Evolutionary conservation across 306 rosid genomes (phyloP).

Genomic region (Vigna radiata): DNA sequence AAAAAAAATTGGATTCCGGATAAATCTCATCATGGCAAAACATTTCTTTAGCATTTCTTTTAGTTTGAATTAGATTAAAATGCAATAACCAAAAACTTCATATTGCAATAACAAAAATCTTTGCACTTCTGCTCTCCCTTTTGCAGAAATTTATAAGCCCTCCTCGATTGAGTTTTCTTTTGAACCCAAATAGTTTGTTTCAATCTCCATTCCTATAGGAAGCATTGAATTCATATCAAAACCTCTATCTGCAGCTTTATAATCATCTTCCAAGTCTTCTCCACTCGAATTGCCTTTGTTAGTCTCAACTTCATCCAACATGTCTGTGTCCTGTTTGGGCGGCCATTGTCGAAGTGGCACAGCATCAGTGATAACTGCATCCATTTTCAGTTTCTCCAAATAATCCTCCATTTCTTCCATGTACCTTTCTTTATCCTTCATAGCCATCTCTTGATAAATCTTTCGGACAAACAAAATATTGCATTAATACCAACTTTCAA

Average conservation of each 20-base stretch:
- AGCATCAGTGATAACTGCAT: slow-evolving; percentile 70
- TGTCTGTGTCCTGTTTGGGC: slow-evolving; percentile 57
- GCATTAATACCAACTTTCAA: no score
- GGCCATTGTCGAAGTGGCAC: slow-evolving; percentile 75
- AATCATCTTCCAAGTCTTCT: slow-evolving; percentile 61
- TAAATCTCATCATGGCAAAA: no score
- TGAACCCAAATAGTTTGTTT: slow-evolving; percentile 45
- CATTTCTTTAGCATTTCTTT: no score
- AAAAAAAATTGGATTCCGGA: no score
- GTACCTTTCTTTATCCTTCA: slow-evolving; percentile 88
- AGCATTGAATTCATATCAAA: slow-evolving; percentile 46
- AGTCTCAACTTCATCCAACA: slow-evolving; percentile 57
- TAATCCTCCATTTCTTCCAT: slow-evolving; percentile 81
- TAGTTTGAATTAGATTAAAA: no score
- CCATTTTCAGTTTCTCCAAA: slow-evolving; percentile 62
- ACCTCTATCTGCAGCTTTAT: slow-evolving; percentile 47
- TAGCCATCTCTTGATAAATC: slow-evolving; percentile 93
- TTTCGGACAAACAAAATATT: slow-evolving; percentile 35
- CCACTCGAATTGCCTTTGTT: slow-evolving; percentile 63
- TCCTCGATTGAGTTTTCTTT: slow-evolving; percentile 46
- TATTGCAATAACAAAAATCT: slow-evolving; percentile 5
- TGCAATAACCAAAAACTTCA: no score
- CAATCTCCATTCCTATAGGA: slow-evolving; percentile 40
- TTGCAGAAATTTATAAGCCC: slow-evolving; percentile 44
- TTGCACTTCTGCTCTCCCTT: not conserved